Evolutionary conservation across 2,329 filamentous ascomycete genomes (phyloP).

Genomic region (Neurospora sp.): DNA sequence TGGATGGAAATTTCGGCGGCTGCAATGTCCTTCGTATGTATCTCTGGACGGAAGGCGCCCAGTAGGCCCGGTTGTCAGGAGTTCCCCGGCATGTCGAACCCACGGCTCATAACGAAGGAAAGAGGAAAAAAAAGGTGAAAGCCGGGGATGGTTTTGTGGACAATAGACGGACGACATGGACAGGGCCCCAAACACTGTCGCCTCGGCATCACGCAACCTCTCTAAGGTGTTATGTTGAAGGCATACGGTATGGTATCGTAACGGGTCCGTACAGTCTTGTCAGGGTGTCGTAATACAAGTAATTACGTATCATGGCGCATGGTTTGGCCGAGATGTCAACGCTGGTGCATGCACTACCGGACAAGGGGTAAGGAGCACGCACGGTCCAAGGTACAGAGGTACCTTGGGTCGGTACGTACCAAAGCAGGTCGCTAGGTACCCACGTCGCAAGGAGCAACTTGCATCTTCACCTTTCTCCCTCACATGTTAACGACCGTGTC

Average conservation of each 20-base stretch:
- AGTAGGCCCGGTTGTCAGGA: neutral
- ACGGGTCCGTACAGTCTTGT: neutral
- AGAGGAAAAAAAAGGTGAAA: neutral
- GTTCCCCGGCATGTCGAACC: neutral
- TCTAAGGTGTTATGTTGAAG: neutral
- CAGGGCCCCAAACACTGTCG: slow-evolving; percentile 3
- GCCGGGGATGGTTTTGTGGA: neutral
- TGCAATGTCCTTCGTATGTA: neutral
- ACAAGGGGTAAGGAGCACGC: neutral
- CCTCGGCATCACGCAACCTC: slow-evolving; percentile 2
- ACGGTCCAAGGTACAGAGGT: neutral
- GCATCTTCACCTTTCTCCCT: neutral
- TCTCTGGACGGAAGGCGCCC: neutral
- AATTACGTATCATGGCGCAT: neutral
- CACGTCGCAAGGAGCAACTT: neutral
- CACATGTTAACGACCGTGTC: neutral
- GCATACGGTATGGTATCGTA: neutral
- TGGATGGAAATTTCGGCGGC: neutral
- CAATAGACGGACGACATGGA: slow-evolving; percentile 1
- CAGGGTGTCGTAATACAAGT: neutral
- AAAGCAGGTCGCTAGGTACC: neutral
- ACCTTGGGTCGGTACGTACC: neutral
- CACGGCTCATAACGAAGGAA: neutral
- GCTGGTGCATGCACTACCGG: neutral
- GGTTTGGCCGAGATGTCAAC: neutral